These are phyloP conservation scores for Wickerhamiella allomyrinae DNA, from an alignment of 805 yeast genomes.

Conservation along the genomic window DNA sequence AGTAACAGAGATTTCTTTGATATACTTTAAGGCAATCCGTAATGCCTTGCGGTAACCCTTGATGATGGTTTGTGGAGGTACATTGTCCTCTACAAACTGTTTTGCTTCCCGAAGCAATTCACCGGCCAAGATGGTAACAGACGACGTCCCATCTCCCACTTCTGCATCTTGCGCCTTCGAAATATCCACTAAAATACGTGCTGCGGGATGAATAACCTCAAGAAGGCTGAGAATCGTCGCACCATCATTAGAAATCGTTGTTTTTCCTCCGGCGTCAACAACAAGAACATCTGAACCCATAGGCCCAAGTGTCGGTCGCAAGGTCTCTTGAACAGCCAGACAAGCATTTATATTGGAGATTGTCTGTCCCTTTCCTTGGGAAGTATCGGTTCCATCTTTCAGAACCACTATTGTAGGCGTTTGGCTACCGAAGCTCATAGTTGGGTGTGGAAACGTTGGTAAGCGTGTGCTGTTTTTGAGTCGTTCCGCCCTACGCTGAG, in stretches of 20 bases:
- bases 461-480: too few species aligned
- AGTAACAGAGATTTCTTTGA: conserved; percentile 62
- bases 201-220: conserved; percentile 97
- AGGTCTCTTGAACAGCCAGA: conserved; percentile 88
- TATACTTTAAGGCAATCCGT: conserved; percentile 54
- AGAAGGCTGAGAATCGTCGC: conserved; percentile 85
- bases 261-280: conserved; percentile 67
- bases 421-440: conserved; percentile 80
- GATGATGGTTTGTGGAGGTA: conserved; percentile 75
- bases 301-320: conserved; percentile 92
- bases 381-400: conserved; percentile 93
- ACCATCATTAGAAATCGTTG: conserved; percentile 96
- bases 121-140: conserved; percentile 82
- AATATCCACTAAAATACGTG: conserved; percentile 85
- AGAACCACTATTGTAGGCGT: conserved; percentile 97
- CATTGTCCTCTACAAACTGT: conserved; percentile 87
- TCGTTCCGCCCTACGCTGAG: too few species aligned
- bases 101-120: conserved; percentile 85
- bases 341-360: conserved; percentile 94
- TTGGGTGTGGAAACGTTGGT: conserved; percentile 1
- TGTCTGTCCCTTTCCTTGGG: conserved; percentile 94
- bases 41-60: conserved; percentile 82
- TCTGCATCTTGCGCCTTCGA: conserved; percentile 96
- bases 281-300: conserved; percentile 90
- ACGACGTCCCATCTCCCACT: conserved; percentile 97